Percentiles rank a stretch among this genome's conserved stretches.
These are phyloP conservation scores for Coemansia sp. DNA, from an alignment of 192 early-diverging fungal species.

Conservation along the genomic window DNA sequence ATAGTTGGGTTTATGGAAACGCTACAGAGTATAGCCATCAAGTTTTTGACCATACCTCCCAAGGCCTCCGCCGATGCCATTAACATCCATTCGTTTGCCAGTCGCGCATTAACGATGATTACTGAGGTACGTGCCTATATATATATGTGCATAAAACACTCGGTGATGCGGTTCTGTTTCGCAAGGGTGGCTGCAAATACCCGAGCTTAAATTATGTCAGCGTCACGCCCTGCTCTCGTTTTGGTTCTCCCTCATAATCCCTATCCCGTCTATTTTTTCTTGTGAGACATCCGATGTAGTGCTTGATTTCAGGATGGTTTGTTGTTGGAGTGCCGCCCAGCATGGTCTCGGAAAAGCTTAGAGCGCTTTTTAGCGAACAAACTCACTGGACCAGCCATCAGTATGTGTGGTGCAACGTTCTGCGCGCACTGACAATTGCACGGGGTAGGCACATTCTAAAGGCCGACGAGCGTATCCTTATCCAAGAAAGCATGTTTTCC, in stretches of 20 bases:
- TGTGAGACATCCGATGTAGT: conserved; percentile 10
- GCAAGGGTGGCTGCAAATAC: too few relatives aligned
- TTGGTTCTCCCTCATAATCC: too few relatives aligned
- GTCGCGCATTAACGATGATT: conserved; percentile 34
- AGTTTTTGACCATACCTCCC: conserved; percentile 20
- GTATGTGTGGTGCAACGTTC: conserved; percentile 43
- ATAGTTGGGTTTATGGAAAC: conserved; percentile 19
- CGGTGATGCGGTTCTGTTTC: too few relatives aligned
- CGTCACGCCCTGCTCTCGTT: too few relatives aligned
- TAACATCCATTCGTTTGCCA: conserved; percentile 22
- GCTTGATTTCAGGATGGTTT: conserved; percentile 33
- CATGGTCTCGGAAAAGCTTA: conserved; percentile 8
- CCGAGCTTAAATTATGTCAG: too few relatives aligned
- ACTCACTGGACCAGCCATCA: conserved; percentile 42
- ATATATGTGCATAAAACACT: too few relatives aligned
- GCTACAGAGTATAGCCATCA: conserved; percentile 16
- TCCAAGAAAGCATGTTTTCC: conserved; percentile 52
- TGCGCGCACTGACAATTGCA: conserved; percentile 39
- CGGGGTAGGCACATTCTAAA: conserved; percentile 38
- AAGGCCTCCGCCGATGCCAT: conserved; percentile 10
- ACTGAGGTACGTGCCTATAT: too few relatives aligned
- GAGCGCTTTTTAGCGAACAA: conserved; percentile 14
- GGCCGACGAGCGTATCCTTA: conserved; percentile 41
- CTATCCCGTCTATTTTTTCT: not conserved
- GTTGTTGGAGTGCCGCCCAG: conserved; percentile 12